Percentiles rank a stretch among this genome's conserved stretches.
Evolutionary conservation across 305 asterid genomes (phyloP).

Genomic region (Fraxinus ornus): DNA sequence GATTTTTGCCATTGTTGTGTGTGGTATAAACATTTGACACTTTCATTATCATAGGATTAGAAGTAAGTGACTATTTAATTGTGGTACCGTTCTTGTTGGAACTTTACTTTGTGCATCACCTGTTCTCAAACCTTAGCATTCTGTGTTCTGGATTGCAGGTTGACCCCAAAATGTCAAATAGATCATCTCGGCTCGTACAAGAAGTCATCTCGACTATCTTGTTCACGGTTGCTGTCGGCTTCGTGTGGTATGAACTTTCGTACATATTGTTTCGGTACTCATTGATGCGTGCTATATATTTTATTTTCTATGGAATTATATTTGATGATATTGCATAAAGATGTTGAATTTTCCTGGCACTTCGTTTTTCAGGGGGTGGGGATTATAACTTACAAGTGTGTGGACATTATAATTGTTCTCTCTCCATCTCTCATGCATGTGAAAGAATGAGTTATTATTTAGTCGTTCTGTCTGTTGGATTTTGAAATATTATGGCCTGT

Average conservation of each 20-base stretch:
- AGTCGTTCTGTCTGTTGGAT: slow-evolving; percentile 5
- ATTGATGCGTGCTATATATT: neutral
- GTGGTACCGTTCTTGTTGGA: slow-evolving; percentile 7
- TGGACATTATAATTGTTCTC: neutral
- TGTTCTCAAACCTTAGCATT: slow-evolving; percentile 18
- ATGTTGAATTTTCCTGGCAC: neutral
- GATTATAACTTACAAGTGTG: neutral
- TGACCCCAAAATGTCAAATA: slow-evolving; percentile 67
- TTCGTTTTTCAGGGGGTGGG: neutral
- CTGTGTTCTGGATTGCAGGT: slow-evolving; percentile 51
- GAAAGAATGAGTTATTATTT: neutral
- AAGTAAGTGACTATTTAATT: neutral
- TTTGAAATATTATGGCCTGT: slow-evolving; percentile 4
- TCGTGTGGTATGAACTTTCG: slow-evolving; percentile 63
- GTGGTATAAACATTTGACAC: neutral
- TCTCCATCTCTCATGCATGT: slow-evolving; percentile 16
- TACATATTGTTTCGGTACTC: slow-evolving; percentile 1
- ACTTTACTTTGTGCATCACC: slow-evolving; percentile 16
- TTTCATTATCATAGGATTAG: neutral
- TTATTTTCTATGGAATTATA: neutral
- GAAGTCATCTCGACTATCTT: slow-evolving; percentile 77
- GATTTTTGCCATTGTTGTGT: neutral
- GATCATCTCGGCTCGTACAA: slow-evolving; percentile 74
- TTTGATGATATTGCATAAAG: neutral
- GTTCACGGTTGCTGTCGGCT: slow-evolving; percentile 77